Conservation (phyloP, 2,329 filamentous ascomycete species). For the Claviceps spartinae region DNA sequence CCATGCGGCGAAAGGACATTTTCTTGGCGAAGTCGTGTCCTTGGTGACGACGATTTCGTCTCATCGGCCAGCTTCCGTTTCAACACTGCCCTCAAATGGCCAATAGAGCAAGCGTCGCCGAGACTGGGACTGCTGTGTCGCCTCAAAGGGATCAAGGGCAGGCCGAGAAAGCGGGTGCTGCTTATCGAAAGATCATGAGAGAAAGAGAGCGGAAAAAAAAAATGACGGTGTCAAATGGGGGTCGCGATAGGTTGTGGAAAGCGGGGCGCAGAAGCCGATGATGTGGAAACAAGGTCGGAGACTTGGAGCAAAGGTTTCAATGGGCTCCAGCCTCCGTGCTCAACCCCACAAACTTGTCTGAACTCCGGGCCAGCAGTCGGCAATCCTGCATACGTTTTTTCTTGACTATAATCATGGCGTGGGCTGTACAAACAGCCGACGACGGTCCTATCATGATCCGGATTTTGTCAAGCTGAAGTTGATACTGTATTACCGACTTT, state of each 20-base stretch:
- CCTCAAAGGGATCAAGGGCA: conserved; percentile 4
- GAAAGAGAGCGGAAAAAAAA: background rate
- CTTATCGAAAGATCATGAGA: background rate
- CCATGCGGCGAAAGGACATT: conserved; percentile 29
- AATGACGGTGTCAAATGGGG: background rate
- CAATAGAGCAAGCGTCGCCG: conserved; percentile 2
- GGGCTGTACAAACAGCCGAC: too few species aligned
- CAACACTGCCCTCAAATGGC: background rate
- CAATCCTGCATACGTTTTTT: too few species aligned
- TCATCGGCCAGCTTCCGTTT: conserved; percentile 1
- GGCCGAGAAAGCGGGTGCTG: conserved; percentile 5
- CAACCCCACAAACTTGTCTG: too few species aligned
- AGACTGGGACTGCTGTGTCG: conserved; percentile 5
- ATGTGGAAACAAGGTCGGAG: background rate
- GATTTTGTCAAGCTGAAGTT: too few species aligned
- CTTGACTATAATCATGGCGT: too few species aligned
- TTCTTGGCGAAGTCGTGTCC: background rate
- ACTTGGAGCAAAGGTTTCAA: too few species aligned
- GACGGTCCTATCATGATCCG: too few species aligned
- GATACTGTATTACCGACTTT: background rate
- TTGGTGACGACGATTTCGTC: background rate
- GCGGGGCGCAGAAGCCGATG: background rate
- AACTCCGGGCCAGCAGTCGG: too few species aligned
- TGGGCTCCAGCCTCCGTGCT: too few species aligned
- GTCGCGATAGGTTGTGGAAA: conserved; percentile 1